Percentiles rank a stretch among this genome's conserved stretches.
These are phyloP conservation scores for Salix brachista DNA, from an alignment of 345 rosid genomes.

Conservation along the genomic window DNA sequence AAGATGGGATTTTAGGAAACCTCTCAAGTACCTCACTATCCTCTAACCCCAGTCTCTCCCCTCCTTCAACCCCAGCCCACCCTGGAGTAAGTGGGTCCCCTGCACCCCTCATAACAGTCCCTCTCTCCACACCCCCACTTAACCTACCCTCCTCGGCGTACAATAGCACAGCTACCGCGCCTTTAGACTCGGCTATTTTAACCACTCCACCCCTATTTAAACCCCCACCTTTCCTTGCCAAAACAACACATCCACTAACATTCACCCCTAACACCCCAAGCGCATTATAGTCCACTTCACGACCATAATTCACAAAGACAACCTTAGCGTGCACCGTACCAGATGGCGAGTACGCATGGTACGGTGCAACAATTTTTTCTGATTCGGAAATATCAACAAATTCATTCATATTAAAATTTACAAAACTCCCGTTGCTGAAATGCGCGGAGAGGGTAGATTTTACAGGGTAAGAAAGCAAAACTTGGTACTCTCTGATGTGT, in stretches of 20 bases:
- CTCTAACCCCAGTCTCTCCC: conserved; percentile 58
- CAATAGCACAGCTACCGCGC: conserved; percentile 72
- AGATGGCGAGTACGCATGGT: conserved; percentile 94
- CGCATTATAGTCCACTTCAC: conserved; percentile 64
- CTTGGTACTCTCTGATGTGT: conserved; percentile 42
- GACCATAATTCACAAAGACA: conserved; percentile 72
- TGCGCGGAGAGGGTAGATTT: conserved; percentile 46
- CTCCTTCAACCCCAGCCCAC: conserved; percentile 72
- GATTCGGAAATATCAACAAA: conserved; percentile 2
- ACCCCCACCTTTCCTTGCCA: conserved; percentile 54
- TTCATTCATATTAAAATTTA: conserved; percentile 43
- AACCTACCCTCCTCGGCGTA: conserved; percentile 48
- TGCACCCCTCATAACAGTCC: conserved; percentile 86
- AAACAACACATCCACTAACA: conserved; percentile 58
- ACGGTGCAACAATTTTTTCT: conserved; percentile 44
- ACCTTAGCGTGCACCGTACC: conserved; percentile 53
- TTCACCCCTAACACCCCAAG: conserved; percentile 53
- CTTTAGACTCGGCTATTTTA: conserved; percentile 55
- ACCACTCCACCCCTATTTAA: conserved; percentile 66
- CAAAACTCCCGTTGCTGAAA: conserved; percentile 46
- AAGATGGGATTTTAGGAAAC: conserved; percentile 71
- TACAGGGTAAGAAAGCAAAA: conserved; percentile 71
- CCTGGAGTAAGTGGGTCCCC: conserved; percentile 97
- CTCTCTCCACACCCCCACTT: conserved; percentile 72
- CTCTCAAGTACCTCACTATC: conserved; percentile 49